phyloP scores from a whole-genome alignment of 805 yeast genomes.

The Ogataea siamensis region DNA sequence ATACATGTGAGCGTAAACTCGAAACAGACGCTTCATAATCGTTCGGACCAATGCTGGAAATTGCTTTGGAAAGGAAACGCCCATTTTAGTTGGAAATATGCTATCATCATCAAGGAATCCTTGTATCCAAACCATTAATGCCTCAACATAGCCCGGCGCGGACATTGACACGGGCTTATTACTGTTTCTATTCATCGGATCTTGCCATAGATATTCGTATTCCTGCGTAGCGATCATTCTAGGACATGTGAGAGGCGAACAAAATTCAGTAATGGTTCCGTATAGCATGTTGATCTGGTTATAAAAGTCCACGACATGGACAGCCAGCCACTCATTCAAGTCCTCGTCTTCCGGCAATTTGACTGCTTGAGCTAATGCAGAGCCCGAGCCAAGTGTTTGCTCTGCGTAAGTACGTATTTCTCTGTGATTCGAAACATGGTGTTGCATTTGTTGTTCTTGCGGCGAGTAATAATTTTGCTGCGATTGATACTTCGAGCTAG shows the following conservation, averaged over 20 bases:
- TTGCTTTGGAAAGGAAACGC: slow-evolving; percentile 87
- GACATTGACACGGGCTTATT: slow-evolving; percentile 81
- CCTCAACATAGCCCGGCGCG: slow-evolving; percentile 94
- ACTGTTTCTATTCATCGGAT: slow-evolving; percentile 49
- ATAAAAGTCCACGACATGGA: slow-evolving; percentile 95
- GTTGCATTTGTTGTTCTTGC: slow-evolving; percentile 16
- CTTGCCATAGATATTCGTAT: slow-evolving; percentile 97
- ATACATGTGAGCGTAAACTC: slow-evolving; percentile 96
- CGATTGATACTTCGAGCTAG: slow-evolving; percentile 18
- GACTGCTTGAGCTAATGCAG: slow-evolving; percentile 89
- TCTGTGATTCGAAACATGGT: slow-evolving; percentile 44
- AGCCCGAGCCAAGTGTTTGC: slow-evolving; percentile 90
- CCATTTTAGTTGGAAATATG: slow-evolving; percentile 84
- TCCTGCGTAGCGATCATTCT: slow-evolving; percentile 97
- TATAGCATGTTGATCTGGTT: slow-evolving; percentile 95
- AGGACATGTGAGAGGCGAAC: slow-evolving; percentile 94
- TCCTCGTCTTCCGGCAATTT: slow-evolving; percentile 92
- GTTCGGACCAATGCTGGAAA: slow-evolving; percentile 78
- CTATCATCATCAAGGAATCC: slow-evolving; percentile 86
- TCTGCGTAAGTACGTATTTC: slow-evolving; percentile 89
- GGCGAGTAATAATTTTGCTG: slow-evolving; percentile 12
- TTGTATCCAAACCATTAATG: slow-evolving; percentile 93
- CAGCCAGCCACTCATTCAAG: slow-evolving; percentile 91
- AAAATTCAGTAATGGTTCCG: slow-evolving; percentile 93
- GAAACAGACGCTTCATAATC: slow-evolving; percentile 83